phyloP scores from a whole-genome alignment of 2,329 filamentous ascomycete species.

The Colletotrichum liaoningense region DNA sequence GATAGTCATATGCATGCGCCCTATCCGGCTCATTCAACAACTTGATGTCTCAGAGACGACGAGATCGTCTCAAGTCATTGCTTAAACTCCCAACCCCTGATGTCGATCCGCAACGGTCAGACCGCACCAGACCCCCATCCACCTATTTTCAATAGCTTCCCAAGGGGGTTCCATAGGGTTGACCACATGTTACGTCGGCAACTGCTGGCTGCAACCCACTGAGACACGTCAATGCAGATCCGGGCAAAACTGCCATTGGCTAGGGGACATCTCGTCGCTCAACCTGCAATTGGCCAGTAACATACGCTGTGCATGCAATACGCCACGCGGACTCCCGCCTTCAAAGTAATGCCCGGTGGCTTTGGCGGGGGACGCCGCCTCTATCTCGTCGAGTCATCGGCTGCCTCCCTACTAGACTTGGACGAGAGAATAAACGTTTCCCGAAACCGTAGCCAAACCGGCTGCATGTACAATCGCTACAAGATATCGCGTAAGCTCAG shows the following conservation, averaged over 20 bases:
- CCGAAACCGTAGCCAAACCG: background rate
- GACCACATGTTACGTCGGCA: slow-evolving; percentile 15
- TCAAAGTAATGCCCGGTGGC: background rate
- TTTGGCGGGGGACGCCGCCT: background rate
- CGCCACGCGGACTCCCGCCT: background rate
- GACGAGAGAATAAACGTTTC: background rate
- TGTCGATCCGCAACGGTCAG: slow-evolving; percentile 1
- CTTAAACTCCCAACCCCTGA: background rate
- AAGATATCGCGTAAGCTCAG: background rate
- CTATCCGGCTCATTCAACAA: background rate
- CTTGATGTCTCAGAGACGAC: background rate
- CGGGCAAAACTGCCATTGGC: background rate
- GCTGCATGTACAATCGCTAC: background rate
- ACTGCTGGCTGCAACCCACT: slow-evolving; percentile 12
- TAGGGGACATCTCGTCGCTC: background rate
- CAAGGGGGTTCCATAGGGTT: slow-evolving; percentile 3
- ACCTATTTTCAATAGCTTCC: background rate
- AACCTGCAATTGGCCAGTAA: background rate
- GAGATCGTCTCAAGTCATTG: background rate
- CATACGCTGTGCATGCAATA: background rate
- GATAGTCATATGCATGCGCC: background rate
- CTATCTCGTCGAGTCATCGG: background rate
- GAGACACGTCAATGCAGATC: slow-evolving; percentile 15
- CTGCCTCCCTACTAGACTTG: background rate
- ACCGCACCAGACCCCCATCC: background rate